Percentiles rank a stretch among this genome's conserved stretches.
These are phyloP conservation scores for Fusarium clavum DNA, from an alignment of 2,329 filamentous ascomycete species.

Conservation along the genomic window DNA sequence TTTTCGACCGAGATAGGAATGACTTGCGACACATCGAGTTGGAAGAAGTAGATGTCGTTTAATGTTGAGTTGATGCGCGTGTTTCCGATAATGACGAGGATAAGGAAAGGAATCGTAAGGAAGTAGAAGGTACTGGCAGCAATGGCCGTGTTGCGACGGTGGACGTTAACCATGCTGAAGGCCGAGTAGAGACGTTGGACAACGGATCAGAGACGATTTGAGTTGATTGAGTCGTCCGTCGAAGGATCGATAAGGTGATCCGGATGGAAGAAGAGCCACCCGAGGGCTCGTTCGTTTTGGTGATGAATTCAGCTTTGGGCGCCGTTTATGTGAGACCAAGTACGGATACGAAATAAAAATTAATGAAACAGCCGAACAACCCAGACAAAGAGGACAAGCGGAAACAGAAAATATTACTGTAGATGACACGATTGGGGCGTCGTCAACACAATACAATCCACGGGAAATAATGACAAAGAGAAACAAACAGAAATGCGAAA, in stretches of 20 bases:
- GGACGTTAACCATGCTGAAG: conserved; percentile 41
- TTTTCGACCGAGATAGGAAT: conserved; percentile 79
- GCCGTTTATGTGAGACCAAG: background rate
- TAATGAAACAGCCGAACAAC: conserved; percentile 13
- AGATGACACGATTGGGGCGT: conserved; percentile 4
- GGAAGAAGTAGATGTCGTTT: conserved; percentile 83
- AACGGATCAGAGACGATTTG: background rate
- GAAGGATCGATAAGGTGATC: background rate
- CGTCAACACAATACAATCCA: conserved; percentile 20
- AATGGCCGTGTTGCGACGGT: conserved; percentile 69
- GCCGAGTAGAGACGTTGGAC: background rate
- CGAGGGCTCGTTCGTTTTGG: conserved; percentile 19
- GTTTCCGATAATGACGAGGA: conserved; percentile 83
- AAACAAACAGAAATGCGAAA: conserved; percentile 17
- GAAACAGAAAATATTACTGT: conserved; percentile 3
- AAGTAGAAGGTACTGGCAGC: conserved; percentile 77
- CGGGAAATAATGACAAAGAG: conserved; percentile 5
- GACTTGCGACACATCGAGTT: conserved; percentile 84
- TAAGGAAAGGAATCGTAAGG: conserved; percentile 79
- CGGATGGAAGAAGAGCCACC: conserved; percentile 12
- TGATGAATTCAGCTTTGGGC: conserved; percentile 20
- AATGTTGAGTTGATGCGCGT: conserved; percentile 71
- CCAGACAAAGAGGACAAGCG: background rate
- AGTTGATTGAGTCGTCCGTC: background rate
- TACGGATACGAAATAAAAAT: background rate